Evolutionary conservation across 345 rosid species (phyloP).

Genomic region (Mercurialis annua): DNA sequence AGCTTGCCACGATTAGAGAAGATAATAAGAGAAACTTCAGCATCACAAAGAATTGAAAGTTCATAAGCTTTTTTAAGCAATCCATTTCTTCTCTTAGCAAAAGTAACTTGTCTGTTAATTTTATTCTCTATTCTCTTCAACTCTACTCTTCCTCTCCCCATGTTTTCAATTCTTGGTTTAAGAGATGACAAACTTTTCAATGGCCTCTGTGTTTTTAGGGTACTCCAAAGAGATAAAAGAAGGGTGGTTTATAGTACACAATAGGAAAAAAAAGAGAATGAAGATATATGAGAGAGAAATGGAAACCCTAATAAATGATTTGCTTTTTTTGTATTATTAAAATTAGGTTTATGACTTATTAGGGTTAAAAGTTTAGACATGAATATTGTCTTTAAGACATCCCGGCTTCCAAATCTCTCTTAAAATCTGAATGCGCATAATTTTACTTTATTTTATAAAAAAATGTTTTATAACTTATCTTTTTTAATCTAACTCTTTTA

Average conservation of each 20-base stretch:
- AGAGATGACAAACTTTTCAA: conserved; percentile 26
- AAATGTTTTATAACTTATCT: too few species aligned
- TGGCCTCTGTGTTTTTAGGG: background rate
- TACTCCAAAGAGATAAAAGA: conserved; percentile 9
- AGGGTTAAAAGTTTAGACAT: too few species aligned
- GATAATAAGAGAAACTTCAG: conserved; percentile 60
- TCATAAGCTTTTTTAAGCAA: conserved; percentile 65
- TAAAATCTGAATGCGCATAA: too few species aligned
- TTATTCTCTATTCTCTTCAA: conserved; percentile 66
- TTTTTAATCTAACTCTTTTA: too few species aligned
- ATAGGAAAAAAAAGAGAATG: background rate
- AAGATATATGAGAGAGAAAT: conserved; percentile 11
- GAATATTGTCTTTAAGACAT: too few species aligned
- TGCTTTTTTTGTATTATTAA: background rate
- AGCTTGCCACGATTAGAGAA: conserved; percentile 59
- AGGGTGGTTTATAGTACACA: background rate
- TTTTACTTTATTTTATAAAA: too few species aligned
- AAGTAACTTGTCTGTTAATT: conserved; percentile 63
- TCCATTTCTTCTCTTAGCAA: conserved; percentile 69
- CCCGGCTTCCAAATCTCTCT: too few species aligned
- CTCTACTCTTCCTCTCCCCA: conserved; percentile 72
- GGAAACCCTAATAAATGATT: conserved; percentile 22
- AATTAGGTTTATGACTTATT: too few species aligned
- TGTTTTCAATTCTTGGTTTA: conserved; percentile 37
- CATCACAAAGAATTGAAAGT: conserved; percentile 60